Base-by-base conservation (phyloP, 441 rosid species). In the Populus trichocarpa region DNA sequence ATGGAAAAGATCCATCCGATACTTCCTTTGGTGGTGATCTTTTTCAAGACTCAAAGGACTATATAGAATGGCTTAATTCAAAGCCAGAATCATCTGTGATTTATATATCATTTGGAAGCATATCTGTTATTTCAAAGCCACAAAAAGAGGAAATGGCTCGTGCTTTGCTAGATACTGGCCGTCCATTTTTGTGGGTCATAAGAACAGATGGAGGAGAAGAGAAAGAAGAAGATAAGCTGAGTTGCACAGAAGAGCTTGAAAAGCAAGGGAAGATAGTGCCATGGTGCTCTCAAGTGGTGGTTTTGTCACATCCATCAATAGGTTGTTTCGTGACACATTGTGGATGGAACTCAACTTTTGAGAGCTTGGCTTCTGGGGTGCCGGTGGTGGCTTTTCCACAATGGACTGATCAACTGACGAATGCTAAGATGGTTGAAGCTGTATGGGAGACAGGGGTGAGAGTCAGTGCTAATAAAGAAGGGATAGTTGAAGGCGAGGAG, bases 241-340 rank as follows among this genome's bases (percentile, higher is more conserved):
- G 81, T n/a, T 81, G 86, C 35, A 72, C 33, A 53, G 85, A 79
- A 18, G 85, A 84, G 40, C n/a, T 85, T 4, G 83, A 75, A n/a
- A 71, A 78, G 61, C 82, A 75, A 77, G 91, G 91, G 38, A 80
- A 80, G 75, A 87, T 90, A 40, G 87, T 91, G 9, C 83, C 79
- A 0, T 91, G 95, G 93, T 90, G 91, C 76, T 82, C 85, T 3
- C 95, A 91, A 79, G 84, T 87, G 18, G 85, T 75, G 78, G 92
- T 91, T 12, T 26, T 91, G 70, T 78, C 86, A 3, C 91, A 91
- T 71, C 77, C 78, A 2, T 76, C 93, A 2, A 42, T 87, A 2
- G 93, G 91, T 2, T 91, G 93, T 70, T 91, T 90, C 67, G 69
- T 90, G 65, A 88, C 93, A 8, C 93, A 88, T 8, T 89, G 93